Evolutionary conservation across 345 rosid species (phyloP).

Genomic region (Rhodamnia argentea): DNA sequence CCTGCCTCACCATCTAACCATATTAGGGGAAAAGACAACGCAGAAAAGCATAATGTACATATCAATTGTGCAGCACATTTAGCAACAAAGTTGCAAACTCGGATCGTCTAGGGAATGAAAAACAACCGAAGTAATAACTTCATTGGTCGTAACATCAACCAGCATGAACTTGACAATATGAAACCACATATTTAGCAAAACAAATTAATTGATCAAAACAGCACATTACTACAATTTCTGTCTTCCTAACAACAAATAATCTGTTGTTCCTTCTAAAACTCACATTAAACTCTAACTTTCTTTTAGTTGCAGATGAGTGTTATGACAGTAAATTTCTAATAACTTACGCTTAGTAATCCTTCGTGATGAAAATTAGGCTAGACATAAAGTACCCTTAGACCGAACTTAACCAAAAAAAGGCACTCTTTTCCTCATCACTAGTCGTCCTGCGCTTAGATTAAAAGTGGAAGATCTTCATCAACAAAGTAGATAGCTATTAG

Average conservation of each 20-base stretch:
- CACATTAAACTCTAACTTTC: not conserved
- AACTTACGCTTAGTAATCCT: not conserved
- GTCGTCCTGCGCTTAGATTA: not conserved
- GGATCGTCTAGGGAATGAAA: not conserved
- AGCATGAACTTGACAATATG: not conserved
- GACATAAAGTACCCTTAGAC: not conserved
- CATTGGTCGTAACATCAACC: not conserved
- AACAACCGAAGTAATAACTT: not conserved
- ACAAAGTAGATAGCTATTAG: not conserved
- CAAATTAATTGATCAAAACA: not conserved
- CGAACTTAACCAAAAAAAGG: not conserved
- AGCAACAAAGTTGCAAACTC: not conserved
- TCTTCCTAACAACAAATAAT: not conserved
- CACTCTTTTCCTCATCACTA: not conserved
- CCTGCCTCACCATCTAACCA: constrained; percentile 29
- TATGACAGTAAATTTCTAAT: not conserved
- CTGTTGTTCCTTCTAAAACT: not conserved
- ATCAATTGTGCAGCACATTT: not conserved
- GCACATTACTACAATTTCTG: not conserved
- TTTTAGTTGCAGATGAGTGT: not conserved
- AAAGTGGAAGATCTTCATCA: not conserved
- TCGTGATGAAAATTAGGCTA: not conserved
- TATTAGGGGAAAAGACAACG: not conserved
- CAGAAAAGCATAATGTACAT: not conserved
- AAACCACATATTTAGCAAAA: not conserved